Conservation (phyloP, 1,139 yeast genomes). For the Lizanozyma gosingica region DNA sequence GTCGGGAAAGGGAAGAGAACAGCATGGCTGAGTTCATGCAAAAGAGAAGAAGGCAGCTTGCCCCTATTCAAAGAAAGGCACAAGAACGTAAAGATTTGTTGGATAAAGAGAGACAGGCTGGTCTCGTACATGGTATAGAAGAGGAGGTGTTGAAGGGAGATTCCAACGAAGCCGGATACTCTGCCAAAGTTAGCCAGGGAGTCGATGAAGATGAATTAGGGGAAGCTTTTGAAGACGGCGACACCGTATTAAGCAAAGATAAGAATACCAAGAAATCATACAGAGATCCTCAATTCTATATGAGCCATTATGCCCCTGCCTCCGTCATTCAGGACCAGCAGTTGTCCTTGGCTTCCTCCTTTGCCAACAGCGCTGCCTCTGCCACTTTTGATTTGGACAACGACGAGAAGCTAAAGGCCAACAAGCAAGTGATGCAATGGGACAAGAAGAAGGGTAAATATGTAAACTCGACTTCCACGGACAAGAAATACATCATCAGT, state of each 20-base stretch:
- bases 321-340: conserved; percentile 81
- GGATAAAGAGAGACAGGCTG: conserved; percentile 70
- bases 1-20: conserved; percentile 44
- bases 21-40: conserved; percentile 78
- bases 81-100: conserved; percentile 58
- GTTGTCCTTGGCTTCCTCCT: conserved; percentile 49
- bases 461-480: conserved; percentile 71
- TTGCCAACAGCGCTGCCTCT: conserved; percentile 72
- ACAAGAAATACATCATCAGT: conserved; percentile 82
- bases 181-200: conserved; percentile 17
- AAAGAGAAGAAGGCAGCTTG: conserved; percentile 76
- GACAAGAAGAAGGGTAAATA: conserved; percentile 91
- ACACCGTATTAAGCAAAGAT: conserved; percentile 27
- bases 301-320: conserved; percentile 87
- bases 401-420: conserved; percentile 64
- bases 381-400: conserved; percentile 81
- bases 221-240: conserved; percentile 57
- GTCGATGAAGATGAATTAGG: conserved; percentile 42
- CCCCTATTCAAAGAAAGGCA: conserved; percentile 77
- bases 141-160: conserved; percentile 55
- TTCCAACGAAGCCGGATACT: conserved; percentile 48
- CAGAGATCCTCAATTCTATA: conserved; percentile 75
- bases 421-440: conserved; percentile 79
- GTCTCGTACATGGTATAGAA: conserved; percentile 64
- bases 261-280: conserved; percentile 35